Evolutionary conservation across 148 eudicot species (phyloP), one percentile per base, ranked within the genome.

Genomic region (Persicaria tinctoria): DNA sequence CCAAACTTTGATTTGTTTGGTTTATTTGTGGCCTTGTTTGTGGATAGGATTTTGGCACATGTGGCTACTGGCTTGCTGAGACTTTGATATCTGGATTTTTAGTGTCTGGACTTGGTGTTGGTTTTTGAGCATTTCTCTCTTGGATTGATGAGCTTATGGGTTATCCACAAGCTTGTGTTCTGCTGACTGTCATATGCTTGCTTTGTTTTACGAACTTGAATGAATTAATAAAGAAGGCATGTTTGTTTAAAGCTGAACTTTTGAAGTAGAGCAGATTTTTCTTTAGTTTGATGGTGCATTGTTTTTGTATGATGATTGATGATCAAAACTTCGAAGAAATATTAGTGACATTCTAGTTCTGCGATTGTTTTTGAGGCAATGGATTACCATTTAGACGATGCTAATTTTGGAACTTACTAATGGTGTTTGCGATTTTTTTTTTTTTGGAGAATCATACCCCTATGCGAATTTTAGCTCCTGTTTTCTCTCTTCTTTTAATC

Each of bases 1-100:
- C 70, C 70, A 41, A 66, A 66, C 70, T 41, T 17, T 66, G 70
- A 66, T 66, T 66, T 66, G 70, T 66, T 66, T 41, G 18, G 70
- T 47, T 44, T 18, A 18, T 59, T 17, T 59, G 64, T 59, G 8
- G 17, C 38, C 64, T 27, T 66, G 70, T 66, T 66, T 66, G 45
- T 16, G 23, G 45, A 63, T 63, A 11, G 68, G 45, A 63, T 63
- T 8, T 63, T 7, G 53, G 53, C 12, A 50, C 53, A 50, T 63
- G 68, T 63, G 32, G 16, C 46, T 63, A 63, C 45, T 63, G 32
- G 16, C 46, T 63, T 32, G 11, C 60, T 10, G 38, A 50, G 53
- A 8, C 53, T 50, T 50, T 50, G 53, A 50, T 8, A 11, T 63
- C 16, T 63, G 68, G 68, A 63, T 63, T 38, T 66, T 27, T 59